These are phyloP conservation scores for Talaromyces sp. DNA, from an alignment of 2,329 filamentous ascomycete species.

Conservation along the genomic window DNA sequence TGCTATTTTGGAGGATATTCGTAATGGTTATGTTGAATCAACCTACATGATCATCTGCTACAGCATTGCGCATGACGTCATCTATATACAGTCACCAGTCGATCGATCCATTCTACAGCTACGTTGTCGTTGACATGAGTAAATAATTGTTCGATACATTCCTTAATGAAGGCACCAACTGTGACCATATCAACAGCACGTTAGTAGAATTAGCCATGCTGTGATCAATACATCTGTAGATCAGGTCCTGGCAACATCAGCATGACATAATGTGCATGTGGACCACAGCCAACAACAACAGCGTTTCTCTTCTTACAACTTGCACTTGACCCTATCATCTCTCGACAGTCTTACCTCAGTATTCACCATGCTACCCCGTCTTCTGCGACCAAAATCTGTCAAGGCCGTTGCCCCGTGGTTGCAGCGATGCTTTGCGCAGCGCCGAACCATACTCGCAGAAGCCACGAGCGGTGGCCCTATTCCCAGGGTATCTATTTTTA, in stretches of 20 bases:
- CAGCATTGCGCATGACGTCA: background rate
- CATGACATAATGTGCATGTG: constrained; percentile 6
- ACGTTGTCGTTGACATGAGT: too few relatives aligned
- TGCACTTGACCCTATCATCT: background rate
- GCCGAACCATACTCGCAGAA: background rate
- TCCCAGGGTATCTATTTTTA: background rate
- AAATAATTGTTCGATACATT: too few relatives aligned
- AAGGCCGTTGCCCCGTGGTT: background rate
- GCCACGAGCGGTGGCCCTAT: background rate
- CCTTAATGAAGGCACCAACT: too few relatives aligned
- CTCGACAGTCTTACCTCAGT: background rate
- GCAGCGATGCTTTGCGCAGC: background rate
- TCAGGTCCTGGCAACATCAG: background rate
- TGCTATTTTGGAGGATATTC: background rate
- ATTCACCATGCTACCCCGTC: background rate
- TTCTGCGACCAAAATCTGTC: background rate
- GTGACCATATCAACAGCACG: background rate
- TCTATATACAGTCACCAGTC: background rate
- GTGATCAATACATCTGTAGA: background rate
- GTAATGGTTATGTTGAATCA: background rate
- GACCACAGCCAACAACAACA: background rate
- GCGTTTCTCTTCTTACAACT: background rate
- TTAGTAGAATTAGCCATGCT: background rate
- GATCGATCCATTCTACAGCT: too few relatives aligned
- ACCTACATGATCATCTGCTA: background rate